Evolutionary conservation across 495 filamentous ascomycete species (phyloP).

Genomic region (Aspergillus carlsbadensis): DNA sequence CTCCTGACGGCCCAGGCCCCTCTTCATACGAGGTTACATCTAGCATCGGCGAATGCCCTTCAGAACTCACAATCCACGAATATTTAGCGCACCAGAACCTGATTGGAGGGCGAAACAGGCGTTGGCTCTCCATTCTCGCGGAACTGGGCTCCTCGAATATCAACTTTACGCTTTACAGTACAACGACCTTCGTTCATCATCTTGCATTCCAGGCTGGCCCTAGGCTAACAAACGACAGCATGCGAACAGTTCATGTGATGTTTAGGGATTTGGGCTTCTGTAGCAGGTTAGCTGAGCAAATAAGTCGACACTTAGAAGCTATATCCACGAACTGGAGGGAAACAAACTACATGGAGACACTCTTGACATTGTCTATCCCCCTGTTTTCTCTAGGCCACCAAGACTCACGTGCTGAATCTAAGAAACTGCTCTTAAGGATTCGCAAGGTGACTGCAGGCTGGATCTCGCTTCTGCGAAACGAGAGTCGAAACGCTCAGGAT

Average conservation of each 20-base stretch:
- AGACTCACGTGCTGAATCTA: neutral
- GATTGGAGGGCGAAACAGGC: constrained; percentile 28
- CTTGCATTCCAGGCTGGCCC: constrained; percentile 49
- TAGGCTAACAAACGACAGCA: neutral
- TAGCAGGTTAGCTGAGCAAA: constrained; percentile 20
- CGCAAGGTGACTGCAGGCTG: constrained; percentile 36
- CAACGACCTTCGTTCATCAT: constrained; percentile 44
- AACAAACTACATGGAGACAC: constrained; percentile 35
- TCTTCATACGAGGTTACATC: constrained; percentile 43
- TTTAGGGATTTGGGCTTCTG: constrained; percentile 30
- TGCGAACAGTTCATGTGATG: constrained; percentile 26
- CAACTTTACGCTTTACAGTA: constrained; percentile 46
- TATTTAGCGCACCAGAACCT: constrained; percentile 48
- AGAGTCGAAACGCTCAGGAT: constrained; percentile 41
- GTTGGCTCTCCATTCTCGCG: constrained; percentile 52
- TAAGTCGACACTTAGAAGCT: constrained; percentile 30
- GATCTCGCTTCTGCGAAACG: constrained; percentile 42
- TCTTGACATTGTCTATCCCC: constrained; percentile 37
- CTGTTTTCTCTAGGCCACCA: constrained; percentile 30
- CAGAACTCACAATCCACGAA: constrained; percentile 47
- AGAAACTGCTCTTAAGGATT: constrained; percentile 14
- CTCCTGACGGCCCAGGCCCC: constrained; percentile 17
- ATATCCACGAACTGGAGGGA: constrained; percentile 51
- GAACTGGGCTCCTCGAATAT: constrained; percentile 50
- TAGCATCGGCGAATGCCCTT: constrained; percentile 40